A percentile compares a stretch with the other conserved stretches of the same genome.
phyloP scores from a whole-genome alignment of 1,284 basidiomycete genomes.

The Ceratobasidium sp. region DNA sequence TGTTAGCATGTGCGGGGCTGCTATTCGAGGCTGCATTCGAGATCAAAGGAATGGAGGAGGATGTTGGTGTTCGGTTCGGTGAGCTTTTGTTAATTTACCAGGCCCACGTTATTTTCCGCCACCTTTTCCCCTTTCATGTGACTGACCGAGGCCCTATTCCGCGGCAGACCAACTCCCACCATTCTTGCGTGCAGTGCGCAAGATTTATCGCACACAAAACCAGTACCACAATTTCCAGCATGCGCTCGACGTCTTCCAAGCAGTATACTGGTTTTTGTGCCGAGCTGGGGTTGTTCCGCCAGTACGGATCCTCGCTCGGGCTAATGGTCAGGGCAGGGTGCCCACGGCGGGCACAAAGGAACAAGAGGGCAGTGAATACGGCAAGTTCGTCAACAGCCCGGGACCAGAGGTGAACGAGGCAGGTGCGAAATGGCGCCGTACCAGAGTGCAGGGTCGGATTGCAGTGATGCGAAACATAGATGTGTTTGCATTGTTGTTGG shows the following conservation, averaged over 20 bases:
- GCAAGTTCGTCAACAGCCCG: conserved; percentile 46
- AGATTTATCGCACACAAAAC: conserved; percentile 88
- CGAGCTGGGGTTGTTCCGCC: conserved; percentile 83
- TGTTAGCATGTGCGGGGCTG: conserved; percentile 81
- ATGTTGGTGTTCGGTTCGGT: conserved; percentile 73
- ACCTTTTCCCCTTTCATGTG: conserved; percentile 34
- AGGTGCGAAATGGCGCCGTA: conserved; percentile 47
- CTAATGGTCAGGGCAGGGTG: conserved; percentile 47
- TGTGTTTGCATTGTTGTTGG: conserved; percentile 84
- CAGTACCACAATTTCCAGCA: conserved; percentile 97
- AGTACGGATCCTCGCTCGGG: conserved; percentile 63
- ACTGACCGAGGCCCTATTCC: conserved; percentile 7
- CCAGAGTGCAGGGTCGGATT: conserved; percentile 49
- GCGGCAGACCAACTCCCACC: conserved; percentile 68
- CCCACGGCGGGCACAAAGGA: background rate
- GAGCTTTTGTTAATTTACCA: conserved; percentile 52
- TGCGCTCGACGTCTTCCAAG: conserved; percentile 93
- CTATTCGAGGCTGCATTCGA: conserved; percentile 65
- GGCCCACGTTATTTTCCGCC: conserved; percentile 42
- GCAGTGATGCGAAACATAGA: conserved; percentile 71
- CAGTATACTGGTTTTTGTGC: conserved; percentile 84
- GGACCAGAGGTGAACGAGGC: conserved; percentile 43
- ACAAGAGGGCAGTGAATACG: background rate
- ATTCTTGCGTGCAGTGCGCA: conserved; percentile 83
- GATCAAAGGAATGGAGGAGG: conserved; percentile 76